phyloP scores from a whole-genome alignment of 495 filamentous ascomycete genomes.

The Rostrohypoxylon terebratum region DNA sequence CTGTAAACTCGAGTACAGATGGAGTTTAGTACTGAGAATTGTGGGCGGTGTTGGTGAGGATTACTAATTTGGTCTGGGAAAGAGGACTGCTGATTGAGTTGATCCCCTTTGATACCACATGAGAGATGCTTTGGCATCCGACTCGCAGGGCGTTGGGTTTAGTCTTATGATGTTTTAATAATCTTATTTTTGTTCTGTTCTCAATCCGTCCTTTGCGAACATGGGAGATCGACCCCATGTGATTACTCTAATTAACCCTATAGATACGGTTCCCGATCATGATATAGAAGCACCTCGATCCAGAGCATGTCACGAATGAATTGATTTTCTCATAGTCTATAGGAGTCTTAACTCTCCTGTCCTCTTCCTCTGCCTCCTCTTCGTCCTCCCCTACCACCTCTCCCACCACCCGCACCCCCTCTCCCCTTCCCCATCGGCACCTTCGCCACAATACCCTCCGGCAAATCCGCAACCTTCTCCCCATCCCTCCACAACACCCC shows the following conservation, averaged over 20 bases:
- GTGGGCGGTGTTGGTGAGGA: background rate
- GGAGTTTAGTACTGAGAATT: background rate
- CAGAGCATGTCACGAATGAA: background rate
- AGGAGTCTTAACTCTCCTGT: background rate
- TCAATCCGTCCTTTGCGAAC: no score
- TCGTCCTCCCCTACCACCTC: slow-evolving; percentile 36
- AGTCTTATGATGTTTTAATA: no score
- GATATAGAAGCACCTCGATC: background rate
- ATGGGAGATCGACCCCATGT: background rate
- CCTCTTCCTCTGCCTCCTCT: slow-evolving; percentile 20
- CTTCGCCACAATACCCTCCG: slow-evolving; percentile 55
- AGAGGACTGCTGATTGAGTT: background rate
- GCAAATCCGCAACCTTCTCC: slow-evolving; percentile 67
- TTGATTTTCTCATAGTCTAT: background rate
- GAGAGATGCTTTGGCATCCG: background rate
- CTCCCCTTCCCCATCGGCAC: slow-evolving; percentile 61
- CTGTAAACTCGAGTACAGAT: background rate
- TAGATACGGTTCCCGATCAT: background rate
- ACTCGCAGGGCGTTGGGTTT: background rate
- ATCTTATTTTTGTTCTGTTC: no score
- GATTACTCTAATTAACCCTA: background rate
- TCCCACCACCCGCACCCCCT: slow-evolving; percentile 40
- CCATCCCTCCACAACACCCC: slow-evolving; percentile 76
- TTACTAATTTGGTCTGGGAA: background rate
- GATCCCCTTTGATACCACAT: background rate